phyloP scores from a whole-genome alignment of 257 asterid genomes.

The Voacanga thouarsii region DNA sequence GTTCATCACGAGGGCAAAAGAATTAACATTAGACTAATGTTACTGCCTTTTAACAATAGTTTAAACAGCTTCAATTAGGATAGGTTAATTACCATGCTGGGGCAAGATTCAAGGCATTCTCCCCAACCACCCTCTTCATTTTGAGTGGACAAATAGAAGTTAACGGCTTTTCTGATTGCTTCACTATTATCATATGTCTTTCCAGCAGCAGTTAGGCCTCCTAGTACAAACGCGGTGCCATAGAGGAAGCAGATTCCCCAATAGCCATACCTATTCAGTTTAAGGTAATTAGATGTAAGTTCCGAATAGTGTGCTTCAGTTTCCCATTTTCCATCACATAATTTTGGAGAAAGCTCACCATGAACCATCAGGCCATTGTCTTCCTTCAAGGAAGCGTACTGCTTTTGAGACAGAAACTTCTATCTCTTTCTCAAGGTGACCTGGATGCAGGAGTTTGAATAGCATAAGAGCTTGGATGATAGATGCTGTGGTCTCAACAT shows the following conservation, averaged over 20 bases:
- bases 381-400: slow-evolving; percentile 45
- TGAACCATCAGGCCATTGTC: slow-evolving; percentile 68
- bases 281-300: not conserved
- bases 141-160: slow-evolving; percentile 52
- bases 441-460: slow-evolving; percentile 62
- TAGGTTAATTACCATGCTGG: slow-evolving; percentile 50
- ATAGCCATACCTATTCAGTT: slow-evolving; percentile 54
- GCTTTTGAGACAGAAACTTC: slow-evolving; percentile 48
- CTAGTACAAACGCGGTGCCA: slow-evolving; percentile 58
- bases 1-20: slow-evolving; percentile 9
- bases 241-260: slow-evolving; percentile 81
- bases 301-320: no score
- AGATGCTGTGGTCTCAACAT: slow-evolving; percentile 53
- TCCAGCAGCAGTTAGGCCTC: slow-evolving; percentile 54
- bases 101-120: slow-evolving; percentile 74
- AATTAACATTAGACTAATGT: not conserved
- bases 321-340: not conserved
- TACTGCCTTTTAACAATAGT: not conserved
- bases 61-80: not conserved
- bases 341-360: slow-evolving; percentile 37
- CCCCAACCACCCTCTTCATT: slow-evolving; percentile 96
- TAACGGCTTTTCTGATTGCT: slow-evolving; percentile 48
- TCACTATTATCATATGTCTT: slow-evolving; percentile 51
- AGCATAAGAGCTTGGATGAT: slow-evolving; percentile 47
- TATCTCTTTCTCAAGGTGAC: slow-evolving; percentile 63